Percentiles rank a stretch among this genome's conserved stretches.
Evolutionary conservation across 75 land plant species (phyloP).

Genomic region (Cunninghamia lanceolata): DNA sequence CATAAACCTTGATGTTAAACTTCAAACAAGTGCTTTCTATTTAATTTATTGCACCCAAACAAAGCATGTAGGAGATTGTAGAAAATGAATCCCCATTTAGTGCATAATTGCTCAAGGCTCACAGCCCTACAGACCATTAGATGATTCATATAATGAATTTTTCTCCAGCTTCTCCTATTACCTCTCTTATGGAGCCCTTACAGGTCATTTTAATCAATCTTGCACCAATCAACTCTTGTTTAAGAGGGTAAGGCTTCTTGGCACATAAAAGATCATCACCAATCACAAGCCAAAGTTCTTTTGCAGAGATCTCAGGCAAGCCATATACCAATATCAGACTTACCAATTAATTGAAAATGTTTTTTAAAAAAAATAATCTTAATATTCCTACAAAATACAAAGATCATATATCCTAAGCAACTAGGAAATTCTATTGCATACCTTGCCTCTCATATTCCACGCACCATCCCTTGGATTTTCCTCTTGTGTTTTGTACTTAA

Average conservation of each 20-base stretch:
- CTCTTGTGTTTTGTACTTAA: conserved; percentile 4
- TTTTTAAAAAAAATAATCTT: background rate
- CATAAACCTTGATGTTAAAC: background rate
- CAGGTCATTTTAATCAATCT: background rate
- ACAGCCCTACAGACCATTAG: background rate
- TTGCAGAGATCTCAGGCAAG: too few species aligned
- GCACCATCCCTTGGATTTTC: conserved; percentile 5
- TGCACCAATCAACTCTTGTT: background rate
- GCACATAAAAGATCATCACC: background rate
- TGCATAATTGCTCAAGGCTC: background rate
- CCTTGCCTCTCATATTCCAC: conserved; percentile 6
- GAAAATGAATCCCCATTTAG: background rate
- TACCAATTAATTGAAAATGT: background rate
- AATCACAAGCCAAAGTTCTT: background rate
- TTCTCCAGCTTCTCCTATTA: background rate
- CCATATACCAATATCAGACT: background rate
- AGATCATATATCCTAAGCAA: background rate
- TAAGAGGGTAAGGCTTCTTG: background rate
- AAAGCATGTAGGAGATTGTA: background rate
- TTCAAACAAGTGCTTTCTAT: background rate
- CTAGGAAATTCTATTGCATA: background rate
- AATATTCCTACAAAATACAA: background rate
- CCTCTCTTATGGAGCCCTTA: background rate
- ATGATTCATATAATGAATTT: background rate
- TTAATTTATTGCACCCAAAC: background rate